Conservation (phyloP, 129 eudicot species). For the Daucus carota region DH1_v3.0 NC_030385.2:42529001-42529500, state of each 20-base stretch:
- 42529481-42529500: background rate
- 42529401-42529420: background rate
- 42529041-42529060: background rate
- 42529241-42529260: conserved; percentile 16
- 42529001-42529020: background rate
- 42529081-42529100: conserved; percentile 6
- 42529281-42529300: conserved; percentile 14
- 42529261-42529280: conserved; percentile 15
- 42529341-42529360: background rate
- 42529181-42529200: conserved; percentile 10
- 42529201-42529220: background rate
- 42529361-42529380: conserved; percentile 2
- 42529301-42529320: conserved; percentile 10
- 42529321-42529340: background rate
- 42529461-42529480: background rate
- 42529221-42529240: conserved; percentile 12
- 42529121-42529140: background rate
- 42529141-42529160: background rate
- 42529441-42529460: conserved; percentile 3
- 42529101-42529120: conserved; percentile 12
- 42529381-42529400: background rate
- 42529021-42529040: conserved; percentile 5
- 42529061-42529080: background rate
- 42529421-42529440: background rate
- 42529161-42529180: conserved; percentile 1